These are phyloP conservation scores for Leccinum pellstonianum DNA, from an alignment of 768 basidiomycete genomes.

Conservation along the genomic window DNA sequence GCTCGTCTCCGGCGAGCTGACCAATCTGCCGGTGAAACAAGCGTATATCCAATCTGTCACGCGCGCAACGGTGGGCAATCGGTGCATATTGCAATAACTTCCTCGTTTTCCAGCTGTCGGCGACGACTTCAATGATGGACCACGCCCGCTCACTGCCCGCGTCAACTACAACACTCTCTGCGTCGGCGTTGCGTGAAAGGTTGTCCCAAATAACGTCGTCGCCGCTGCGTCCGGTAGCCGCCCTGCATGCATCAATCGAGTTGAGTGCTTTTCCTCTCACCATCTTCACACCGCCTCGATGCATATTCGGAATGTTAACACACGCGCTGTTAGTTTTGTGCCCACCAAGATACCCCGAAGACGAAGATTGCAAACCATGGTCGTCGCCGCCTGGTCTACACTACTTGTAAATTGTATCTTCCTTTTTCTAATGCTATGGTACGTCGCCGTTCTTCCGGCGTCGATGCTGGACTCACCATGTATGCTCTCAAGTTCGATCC, in stretches of 20 bases:
- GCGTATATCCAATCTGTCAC: neutral
- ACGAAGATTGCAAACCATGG: conserved; percentile 84
- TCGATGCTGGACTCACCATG: neutral
- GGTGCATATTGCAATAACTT: neutral
- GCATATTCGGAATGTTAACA: conserved; percentile 1
- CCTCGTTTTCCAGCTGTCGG: neutral
- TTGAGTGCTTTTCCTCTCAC: conserved; percentile 35
- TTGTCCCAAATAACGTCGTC: conserved; percentile 61
- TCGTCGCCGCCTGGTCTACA: conserved; percentile 87
- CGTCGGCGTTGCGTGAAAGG: conserved; percentile 58
- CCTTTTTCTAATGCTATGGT: conserved; percentile 83
- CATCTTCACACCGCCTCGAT: neutral
- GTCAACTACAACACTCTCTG: conserved; percentile 54
- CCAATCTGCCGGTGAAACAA: neutral
- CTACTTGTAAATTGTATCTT: conserved; percentile 65
- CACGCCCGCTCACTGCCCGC: conserved; percentile 31
- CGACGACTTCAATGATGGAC: conserved; percentile 32
- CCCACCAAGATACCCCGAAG: conserved; percentile 84
- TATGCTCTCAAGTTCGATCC: conserved; percentile 66
- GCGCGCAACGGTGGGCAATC: too few species aligned
- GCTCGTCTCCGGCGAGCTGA: neutral
- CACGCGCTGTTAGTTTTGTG: conserved; percentile 57
- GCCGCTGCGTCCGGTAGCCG: conserved; percentile 59
- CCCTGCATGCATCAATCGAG: conserved; percentile 74
- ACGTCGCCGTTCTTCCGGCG: conserved; percentile 24